phyloP scores from a whole-genome alignment of 2,329 filamentous ascomycete genomes.

The Leptodontidium sp. region DNA sequence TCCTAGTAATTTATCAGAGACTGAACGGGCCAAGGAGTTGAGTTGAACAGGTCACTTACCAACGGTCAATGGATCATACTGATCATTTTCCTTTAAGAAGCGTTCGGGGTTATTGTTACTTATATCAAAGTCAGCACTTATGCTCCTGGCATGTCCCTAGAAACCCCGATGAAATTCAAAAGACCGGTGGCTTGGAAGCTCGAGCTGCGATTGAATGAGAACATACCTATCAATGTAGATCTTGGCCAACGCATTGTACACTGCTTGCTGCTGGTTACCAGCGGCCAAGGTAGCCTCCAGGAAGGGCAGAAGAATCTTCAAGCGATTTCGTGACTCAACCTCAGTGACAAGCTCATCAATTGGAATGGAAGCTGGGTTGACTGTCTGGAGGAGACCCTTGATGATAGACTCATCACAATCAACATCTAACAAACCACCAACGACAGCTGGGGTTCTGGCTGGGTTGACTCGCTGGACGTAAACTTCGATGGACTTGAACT shows the following conservation, averaged over 20 bases:
- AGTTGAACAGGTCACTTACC: conserved; percentile 65
- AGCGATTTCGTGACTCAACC: conserved; percentile 93
- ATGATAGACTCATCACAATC: conserved; percentile 98
- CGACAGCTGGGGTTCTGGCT: conserved; percentile 85
- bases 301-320: conserved; percentile 96
- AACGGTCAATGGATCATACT: conserved; percentile 90
- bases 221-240: conserved; percentile 87
- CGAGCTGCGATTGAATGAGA: too few species aligned
- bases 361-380: conserved; percentile 84
- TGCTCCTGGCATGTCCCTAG: background rate
- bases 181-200: too few species aligned
- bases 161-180: background rate
- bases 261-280: conserved; percentile 94
- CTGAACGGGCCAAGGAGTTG: too few species aligned
- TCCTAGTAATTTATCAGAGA: conserved; percentile 53
- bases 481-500: conserved; percentile 98
- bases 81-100: conserved; percentile 96
- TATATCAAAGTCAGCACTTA: conserved; percentile 24
- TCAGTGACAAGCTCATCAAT: conserved; percentile 94
- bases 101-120: conserved; percentile 98
- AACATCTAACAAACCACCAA: conserved; percentile 93
- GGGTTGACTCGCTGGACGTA: conserved; percentile 99
- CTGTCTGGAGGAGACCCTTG: conserved; percentile 86
- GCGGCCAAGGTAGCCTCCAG: conserved; percentile 88
- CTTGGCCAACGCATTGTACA: conserved; percentile 97